Evolutionary conservation across 2,329 filamentous ascomycete genomes (phyloP).

Genomic region (Rutstroemia sp.): DNA sequence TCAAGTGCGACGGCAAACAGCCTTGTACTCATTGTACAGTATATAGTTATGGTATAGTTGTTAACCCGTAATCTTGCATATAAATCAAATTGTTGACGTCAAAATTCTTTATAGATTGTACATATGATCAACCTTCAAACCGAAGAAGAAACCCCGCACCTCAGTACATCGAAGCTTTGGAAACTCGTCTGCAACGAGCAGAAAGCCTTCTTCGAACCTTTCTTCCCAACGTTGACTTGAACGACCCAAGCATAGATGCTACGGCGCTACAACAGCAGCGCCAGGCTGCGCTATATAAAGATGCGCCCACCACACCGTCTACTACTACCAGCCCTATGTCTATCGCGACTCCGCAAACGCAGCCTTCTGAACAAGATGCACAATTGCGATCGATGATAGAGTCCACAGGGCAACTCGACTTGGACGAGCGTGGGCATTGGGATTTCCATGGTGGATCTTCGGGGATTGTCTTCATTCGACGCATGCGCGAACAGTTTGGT

Average conservation of each 20-base stretch:
- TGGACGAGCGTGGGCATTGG: slow-evolving; percentile 87
- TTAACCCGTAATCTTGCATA: not conserved
- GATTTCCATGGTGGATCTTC: slow-evolving; percentile 95
- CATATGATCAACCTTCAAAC: slow-evolving; percentile 73
- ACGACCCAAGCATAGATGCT: slow-evolving; percentile 76
- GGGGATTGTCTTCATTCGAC: slow-evolving; percentile 77
- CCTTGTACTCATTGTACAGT: slow-evolving; percentile 94
- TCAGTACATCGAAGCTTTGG: slow-evolving; percentile 66
- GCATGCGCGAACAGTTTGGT: slow-evolving; percentile 82
- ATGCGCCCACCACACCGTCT: slow-evolving; percentile 31
- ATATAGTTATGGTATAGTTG: slow-evolving; percentile 82
- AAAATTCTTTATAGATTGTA: slow-evolving; percentile 48
- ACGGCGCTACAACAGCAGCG: slow-evolving; percentile 52
- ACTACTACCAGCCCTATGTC: not conserved
- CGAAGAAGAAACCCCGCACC: slow-evolving; percentile 63
- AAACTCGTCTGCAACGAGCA: slow-evolving; percentile 61
- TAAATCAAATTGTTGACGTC: slow-evolving; percentile 2
- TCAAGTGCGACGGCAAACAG: slow-evolving; percentile 78
- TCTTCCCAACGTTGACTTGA: slow-evolving; percentile 61
- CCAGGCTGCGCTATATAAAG: slow-evolving; percentile 37
- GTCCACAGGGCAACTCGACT: slow-evolving; percentile 80
- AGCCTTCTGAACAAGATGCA: slow-evolving; percentile 48
- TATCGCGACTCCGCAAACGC: slow-evolving; percentile 2
- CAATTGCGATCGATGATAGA: slow-evolving; percentile 92
- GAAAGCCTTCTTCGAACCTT: slow-evolving; percentile 56